phyloP scores from a whole-genome alignment of 192 early-diverging fungal species.

The Coemansia biformis region DNA sequence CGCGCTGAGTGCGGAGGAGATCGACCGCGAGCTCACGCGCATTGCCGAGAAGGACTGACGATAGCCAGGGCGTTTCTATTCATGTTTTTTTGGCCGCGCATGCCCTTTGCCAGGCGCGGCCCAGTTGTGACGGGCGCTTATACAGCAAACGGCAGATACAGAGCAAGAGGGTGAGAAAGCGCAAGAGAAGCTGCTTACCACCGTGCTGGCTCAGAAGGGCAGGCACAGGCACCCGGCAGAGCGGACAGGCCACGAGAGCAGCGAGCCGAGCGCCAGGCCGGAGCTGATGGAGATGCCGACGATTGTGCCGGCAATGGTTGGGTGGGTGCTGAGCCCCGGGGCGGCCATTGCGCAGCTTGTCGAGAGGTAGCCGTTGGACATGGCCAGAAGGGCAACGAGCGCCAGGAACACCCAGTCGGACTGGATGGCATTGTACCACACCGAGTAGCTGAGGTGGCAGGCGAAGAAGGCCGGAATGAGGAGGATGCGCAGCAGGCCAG shows the following conservation, averaged over 20 bases:
- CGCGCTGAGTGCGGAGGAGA: slow-evolving; percentile 69
- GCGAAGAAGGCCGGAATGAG: slow-evolving; percentile 68
- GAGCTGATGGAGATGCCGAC: slow-evolving; percentile 60
- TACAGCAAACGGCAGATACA: no score
- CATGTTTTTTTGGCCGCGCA: no score
- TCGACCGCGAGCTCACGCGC: slow-evolving; percentile 57
- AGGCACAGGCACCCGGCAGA: slow-evolving; percentile 38
- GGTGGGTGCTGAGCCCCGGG: slow-evolving; percentile 43
- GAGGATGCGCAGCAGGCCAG: slow-evolving; percentile 51
- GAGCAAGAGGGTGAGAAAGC: no score
- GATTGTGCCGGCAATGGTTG: slow-evolving; percentile 59
- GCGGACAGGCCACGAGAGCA: slow-evolving; percentile 47
- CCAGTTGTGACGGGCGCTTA: no score
- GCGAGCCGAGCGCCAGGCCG: slow-evolving; percentile 66
- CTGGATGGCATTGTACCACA: slow-evolving; percentile 54
- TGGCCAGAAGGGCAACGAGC: slow-evolving; percentile 56
- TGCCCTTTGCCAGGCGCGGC: no score
- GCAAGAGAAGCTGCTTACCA: no score
- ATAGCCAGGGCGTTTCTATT: no score
- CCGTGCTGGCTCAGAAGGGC: slow-evolving; percentile 17
- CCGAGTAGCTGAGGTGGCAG: slow-evolving; percentile 57
- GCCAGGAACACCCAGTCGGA: slow-evolving; percentile 39
- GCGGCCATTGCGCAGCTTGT: slow-evolving; percentile 62
- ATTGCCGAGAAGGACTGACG: slow-evolving; percentile 51
- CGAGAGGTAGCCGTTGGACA: slow-evolving; percentile 60